phyloP scores from a whole-genome alignment of 305 asterid genomes.

The Fraxinus floribunda region DNA sequence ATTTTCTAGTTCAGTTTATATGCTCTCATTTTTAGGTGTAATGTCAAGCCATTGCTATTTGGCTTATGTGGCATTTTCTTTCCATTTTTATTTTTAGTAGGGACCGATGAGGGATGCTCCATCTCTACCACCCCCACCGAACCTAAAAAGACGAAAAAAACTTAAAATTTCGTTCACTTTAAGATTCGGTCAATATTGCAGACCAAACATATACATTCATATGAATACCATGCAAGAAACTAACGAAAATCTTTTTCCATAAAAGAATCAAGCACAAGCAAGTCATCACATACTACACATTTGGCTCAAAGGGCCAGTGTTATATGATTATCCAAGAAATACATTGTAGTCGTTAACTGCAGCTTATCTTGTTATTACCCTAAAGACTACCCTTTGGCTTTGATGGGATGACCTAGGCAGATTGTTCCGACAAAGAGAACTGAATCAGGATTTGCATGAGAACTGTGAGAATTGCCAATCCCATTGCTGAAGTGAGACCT shows the following conservation, averaged over 20 bases:
- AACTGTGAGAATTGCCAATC: constrained; percentile 53
- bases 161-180: not conserved
- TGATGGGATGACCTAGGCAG: constrained; percentile 60
- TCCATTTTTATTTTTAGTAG: not conserved
- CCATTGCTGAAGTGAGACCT: constrained; percentile 53
- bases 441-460: constrained; percentile 88
- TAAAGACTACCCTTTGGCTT: constrained; percentile 31
- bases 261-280: not conserved
- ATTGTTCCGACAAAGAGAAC: constrained; percentile 76
- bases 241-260: not conserved
- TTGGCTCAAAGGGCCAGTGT: too few species aligned
- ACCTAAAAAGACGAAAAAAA: not conserved
- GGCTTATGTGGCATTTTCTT: not conserved
- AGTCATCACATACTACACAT: not conserved
- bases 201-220: not conserved
- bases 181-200: not conserved
- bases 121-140: not conserved
- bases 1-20: not conserved
- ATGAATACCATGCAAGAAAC: not conserved
- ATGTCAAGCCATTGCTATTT: not conserved
- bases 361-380: too few species aligned
- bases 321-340: too few species aligned
- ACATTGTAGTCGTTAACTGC: too few species aligned
- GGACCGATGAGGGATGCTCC: not conserved
- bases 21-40: not conserved